These are phyloP conservation scores for Kwoniella shandongensis DNA, from an alignment of 768 basidiomycete species.

Conservation along the genomic window DNA sequence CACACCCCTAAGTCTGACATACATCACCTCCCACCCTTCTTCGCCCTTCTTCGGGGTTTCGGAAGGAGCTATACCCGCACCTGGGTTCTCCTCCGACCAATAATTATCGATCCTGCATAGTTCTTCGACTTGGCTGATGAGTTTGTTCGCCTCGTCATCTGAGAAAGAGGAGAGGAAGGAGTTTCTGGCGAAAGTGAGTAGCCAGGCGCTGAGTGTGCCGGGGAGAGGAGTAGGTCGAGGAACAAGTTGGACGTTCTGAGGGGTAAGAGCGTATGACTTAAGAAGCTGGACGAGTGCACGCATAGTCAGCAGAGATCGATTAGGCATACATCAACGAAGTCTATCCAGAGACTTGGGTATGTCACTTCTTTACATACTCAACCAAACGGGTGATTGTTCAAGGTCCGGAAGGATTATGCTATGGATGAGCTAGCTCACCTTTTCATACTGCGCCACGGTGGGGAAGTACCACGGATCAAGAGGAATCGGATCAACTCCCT, in stretches of 20 bases:
- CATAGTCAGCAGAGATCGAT: background rate
- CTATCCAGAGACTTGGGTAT: background rate
- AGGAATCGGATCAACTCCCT: constrained; percentile 62
- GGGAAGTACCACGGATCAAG: constrained; percentile 87
- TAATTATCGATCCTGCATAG: constrained; percentile 36
- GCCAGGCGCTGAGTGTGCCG: constrained; percentile 60
- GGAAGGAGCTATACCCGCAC: constrained; percentile 15
- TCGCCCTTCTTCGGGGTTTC: constrained; percentile 18
- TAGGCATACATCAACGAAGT: too few relatives aligned
- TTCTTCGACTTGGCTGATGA: constrained; percentile 64
- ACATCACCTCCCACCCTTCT: constrained; percentile 66
- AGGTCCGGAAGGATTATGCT: background rate
- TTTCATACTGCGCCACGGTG: constrained; percentile 65
- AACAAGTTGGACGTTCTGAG: constrained; percentile 32
- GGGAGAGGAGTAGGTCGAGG: constrained; percentile 54
- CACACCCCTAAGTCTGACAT: constrained; percentile 67
- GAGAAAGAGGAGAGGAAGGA: constrained; percentile 62
- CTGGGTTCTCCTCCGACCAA: constrained; percentile 34
- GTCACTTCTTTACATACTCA: too few relatives aligned
- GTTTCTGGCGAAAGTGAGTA: constrained; percentile 64
- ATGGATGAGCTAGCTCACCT: constrained; percentile 55
- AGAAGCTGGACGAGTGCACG: constrained; percentile 26
- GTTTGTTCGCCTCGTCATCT: constrained; percentile 61
- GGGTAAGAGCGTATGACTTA: constrained; percentile 20
- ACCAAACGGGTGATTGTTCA: too few relatives aligned